Percentiles rank a stretch among this genome's conserved stretches.
Conservation (phyloP, 441 rosid species). For the Populus tomentosa region DNA sequence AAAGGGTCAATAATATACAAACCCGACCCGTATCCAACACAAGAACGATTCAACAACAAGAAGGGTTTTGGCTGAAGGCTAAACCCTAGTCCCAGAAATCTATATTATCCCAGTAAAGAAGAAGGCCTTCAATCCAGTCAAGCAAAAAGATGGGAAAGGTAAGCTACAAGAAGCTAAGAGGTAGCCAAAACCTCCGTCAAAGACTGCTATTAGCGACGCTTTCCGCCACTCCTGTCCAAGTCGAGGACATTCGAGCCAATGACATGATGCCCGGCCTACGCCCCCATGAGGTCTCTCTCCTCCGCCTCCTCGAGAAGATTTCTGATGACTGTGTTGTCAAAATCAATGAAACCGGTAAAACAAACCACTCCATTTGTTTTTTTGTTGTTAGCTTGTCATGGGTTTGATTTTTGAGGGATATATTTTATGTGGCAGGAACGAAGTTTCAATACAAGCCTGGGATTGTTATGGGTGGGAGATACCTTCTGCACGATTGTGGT, state of each 20-base stretch:
- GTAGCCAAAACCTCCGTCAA: constrained; percentile 68
- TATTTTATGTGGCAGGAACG: constrained; percentile 44
- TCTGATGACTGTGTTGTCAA: constrained; percentile 64
- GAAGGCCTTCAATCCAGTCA: background rate
- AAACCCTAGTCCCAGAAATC: background rate
- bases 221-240: constrained; percentile 50
- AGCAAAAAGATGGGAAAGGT: constrained; percentile 54
- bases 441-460: constrained; percentile 75
- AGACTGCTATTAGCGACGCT: constrained; percentile 70
- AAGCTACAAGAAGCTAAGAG: constrained; percentile 54
- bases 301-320: constrained; percentile 66
- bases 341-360: constrained; percentile 72
- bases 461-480: constrained; percentile 67
- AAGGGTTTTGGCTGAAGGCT: background rate
- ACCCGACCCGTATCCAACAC: background rate
- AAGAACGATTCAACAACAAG: background rate
- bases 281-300: constrained; percentile 69
- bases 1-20: too few relatives aligned
- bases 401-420: background rate
- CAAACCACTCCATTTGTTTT: background rate
- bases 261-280: constrained; percentile 71
- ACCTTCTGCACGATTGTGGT: constrained; percentile 64
- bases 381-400: background rate
- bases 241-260: constrained; percentile 66
- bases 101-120: background rate